Evolutionary conservation across 2,329 filamentous ascomycete genomes (phyloP).

Genomic region (Cladophialophora exuberans): DNA sequence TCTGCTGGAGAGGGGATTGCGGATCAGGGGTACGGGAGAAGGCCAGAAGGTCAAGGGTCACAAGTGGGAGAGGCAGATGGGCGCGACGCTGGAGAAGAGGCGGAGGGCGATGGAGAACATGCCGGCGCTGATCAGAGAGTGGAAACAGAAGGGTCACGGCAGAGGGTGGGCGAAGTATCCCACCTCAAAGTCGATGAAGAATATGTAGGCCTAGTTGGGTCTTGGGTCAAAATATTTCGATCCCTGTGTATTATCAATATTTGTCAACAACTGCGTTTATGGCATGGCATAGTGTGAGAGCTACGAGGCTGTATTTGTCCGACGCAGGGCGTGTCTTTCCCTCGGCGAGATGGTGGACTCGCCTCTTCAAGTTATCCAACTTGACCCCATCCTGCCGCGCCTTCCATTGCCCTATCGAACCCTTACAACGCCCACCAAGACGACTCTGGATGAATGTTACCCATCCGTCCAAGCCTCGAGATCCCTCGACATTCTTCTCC

Average conservation of each 20-base stretch:
- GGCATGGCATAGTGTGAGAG: no score
- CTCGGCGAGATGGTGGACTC: no score
- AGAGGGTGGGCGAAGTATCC: slow-evolving; percentile 76
- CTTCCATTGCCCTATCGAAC: no score
- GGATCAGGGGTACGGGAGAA: slow-evolving; percentile 89
- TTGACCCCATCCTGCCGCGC: no score
- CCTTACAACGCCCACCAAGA: no score
- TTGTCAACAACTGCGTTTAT: no score
- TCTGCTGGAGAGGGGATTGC: slow-evolving; percentile 76
- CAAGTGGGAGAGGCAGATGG: slow-evolving; percentile 83
- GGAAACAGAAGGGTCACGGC: slow-evolving; percentile 83
- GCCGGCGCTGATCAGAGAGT: slow-evolving; percentile 86
- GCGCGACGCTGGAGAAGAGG: slow-evolving; percentile 81
- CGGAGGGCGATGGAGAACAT: slow-evolving; percentile 92
- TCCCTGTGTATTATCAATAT: not conserved
- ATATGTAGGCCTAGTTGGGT: not conserved
- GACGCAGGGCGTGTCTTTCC: no score
- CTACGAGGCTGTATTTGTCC: no score
- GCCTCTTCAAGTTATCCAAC: no score
- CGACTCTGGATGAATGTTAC: no score
- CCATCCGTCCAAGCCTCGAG: no score
- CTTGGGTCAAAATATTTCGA: not conserved
- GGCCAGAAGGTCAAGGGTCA: slow-evolving; percentile 96
- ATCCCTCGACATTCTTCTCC: no score
- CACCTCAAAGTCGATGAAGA: slow-evolving; percentile 63